phyloP scores from a whole-genome alignment of 495 filamentous ascomycete genomes.

The Aspergillus leporis region DNA sequence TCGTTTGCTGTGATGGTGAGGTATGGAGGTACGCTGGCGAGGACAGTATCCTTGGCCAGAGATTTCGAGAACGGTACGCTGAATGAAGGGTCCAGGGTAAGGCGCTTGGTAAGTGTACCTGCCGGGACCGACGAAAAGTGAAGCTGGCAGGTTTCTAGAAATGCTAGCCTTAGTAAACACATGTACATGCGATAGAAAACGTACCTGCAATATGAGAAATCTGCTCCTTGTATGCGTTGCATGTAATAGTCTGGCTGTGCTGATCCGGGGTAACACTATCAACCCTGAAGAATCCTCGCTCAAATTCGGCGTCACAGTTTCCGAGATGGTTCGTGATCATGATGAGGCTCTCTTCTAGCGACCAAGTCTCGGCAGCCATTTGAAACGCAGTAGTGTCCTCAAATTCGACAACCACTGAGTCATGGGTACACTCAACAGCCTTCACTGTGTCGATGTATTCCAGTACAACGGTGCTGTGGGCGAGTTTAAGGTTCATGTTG shows the following conservation, averaged over 20 bases:
- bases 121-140: background rate
- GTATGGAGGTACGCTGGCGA: background rate
- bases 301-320: background rate
- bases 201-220: background rate
- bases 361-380: background rate
- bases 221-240: background rate
- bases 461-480: background rate
- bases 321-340: background rate
- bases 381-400: background rate
- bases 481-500: background rate
- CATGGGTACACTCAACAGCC: background rate
- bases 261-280: background rate
- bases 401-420: background rate
- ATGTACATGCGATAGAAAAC: background rate
- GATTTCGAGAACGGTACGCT: background rate
- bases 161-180: background rate
- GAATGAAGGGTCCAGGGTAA: background rate
- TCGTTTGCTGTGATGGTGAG: background rate
- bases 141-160: background rate
- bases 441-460: background rate
- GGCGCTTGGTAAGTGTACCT: background rate
- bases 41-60: background rate
- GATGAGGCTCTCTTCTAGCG: background rate
- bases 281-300: background rate
- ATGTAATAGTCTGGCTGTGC: background rate